A percentile compares a stretch with the other conserved stretches of the same genome.
Conservation (phyloP, 805 yeast genomes). For the Hanseniaspora occidentalis region DNA sequence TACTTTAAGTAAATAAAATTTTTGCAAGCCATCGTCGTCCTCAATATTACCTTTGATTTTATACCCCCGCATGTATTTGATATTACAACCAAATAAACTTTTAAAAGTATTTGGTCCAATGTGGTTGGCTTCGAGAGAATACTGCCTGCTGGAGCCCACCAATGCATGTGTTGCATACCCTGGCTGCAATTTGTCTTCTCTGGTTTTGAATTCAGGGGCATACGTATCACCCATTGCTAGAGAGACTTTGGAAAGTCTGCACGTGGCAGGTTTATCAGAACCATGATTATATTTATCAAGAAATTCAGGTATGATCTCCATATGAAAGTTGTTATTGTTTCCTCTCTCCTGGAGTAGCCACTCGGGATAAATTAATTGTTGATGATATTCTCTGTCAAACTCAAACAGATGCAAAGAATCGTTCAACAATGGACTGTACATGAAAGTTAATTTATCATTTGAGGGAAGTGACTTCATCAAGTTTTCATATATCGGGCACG, state of each 20-base stretch:
- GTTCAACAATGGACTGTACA: not conserved
- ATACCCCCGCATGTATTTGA: too few relatives aligned
- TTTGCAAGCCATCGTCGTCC: too few relatives aligned
- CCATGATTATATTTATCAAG: not conserved
- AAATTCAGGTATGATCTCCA: not conserved
- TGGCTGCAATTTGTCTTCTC: too few relatives aligned
- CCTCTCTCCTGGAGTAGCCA: not conserved
- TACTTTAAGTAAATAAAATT: not conserved
- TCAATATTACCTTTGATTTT: too few relatives aligned
- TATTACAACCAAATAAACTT: not conserved
- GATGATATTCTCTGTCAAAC: not conserved
- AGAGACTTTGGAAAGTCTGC: not conserved
- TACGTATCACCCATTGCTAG: not conserved
- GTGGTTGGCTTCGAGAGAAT: not conserved
- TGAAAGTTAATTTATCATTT: not conserved
- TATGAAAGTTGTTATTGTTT: not conserved
- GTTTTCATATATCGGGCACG: not conserved
- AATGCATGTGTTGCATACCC: not conserved
- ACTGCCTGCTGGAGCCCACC: not conserved
- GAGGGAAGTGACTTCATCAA: not conserved
- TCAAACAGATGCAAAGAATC: not conserved
- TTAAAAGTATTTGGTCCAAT: not conserved
- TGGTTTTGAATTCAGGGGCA: too few relatives aligned
- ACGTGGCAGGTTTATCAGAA: not conserved
- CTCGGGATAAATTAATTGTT: not conserved